Conservation (phyloP, 2,329 filamentous ascomycete species). For the Penicillium sp. region DNA sequence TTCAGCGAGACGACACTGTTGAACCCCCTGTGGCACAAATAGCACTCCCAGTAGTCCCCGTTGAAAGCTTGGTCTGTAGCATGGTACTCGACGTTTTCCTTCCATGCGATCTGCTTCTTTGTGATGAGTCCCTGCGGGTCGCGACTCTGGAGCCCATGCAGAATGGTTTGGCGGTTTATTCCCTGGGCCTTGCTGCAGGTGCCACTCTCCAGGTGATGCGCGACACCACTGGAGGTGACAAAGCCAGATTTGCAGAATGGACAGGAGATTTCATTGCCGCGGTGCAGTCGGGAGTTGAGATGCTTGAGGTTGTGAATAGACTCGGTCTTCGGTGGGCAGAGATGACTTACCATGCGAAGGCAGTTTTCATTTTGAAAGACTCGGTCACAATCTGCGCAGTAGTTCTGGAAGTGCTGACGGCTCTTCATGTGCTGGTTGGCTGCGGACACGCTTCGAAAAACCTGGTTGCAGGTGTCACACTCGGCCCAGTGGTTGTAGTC, state of each 20-base stretch:
- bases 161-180: slow-evolving; percentile 48
- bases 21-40: slow-evolving; percentile 50
- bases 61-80: too few species aligned
- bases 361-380: too few species aligned
- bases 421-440: too few species aligned
- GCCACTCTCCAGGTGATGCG: slow-evolving; percentile 54
- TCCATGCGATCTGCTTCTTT: too few species aligned
- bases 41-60: slow-evolving; percentile 47
- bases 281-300: slow-evolving; percentile 49
- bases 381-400: too few species aligned
- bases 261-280: slow-evolving; percentile 44
- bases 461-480: too few species aligned
- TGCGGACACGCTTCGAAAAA: too few species aligned
- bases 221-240: slow-evolving; percentile 50
- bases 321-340: not conserved
- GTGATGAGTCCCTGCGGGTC: slow-evolving; percentile 49
- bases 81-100: too few species aligned
- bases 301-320: slow-evolving; percentile 41
- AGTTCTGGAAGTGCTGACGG: too few species aligned
- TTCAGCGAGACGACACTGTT: slow-evolving; percentile 36
- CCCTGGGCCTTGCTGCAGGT: slow-evolving; percentile 44
- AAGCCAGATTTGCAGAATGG: slow-evolving; percentile 50
- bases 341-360: too few species aligned
- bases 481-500: too few species aligned
- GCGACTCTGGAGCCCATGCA: slow-evolving; percentile 40